These are phyloP conservation scores for Rhodocollybia butyracea DNA, from an alignment of 768 basidiomycete species.

Conservation along the genomic window DNA sequence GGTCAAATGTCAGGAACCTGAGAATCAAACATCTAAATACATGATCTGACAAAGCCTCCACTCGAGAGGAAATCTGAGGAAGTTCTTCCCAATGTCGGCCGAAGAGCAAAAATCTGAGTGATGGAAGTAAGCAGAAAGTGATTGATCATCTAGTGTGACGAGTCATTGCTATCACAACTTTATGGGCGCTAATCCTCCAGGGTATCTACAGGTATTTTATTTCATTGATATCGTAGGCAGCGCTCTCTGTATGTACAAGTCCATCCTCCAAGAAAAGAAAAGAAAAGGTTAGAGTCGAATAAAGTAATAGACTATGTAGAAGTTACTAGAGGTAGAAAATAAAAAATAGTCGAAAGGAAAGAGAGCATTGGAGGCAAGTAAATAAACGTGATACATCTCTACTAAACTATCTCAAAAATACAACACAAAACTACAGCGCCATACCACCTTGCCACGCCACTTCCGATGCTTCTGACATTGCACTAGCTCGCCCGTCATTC, in stretches of 20 bases:
- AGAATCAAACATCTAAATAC: no score
- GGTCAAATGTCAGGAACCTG: no score
- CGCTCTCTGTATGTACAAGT: background rate
- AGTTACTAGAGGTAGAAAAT: background rate
- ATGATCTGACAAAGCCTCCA: no score
- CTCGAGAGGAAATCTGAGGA: no score
- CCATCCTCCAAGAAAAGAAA: background rate
- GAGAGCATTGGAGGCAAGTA: background rate
- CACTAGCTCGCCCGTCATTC: slow-evolving; percentile 18
- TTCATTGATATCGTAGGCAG: background rate
- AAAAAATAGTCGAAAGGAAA: background rate
- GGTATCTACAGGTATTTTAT: background rate
- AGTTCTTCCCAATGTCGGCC: no score
- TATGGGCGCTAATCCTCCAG: background rate
- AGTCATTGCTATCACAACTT: background rate
- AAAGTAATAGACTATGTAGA: background rate
- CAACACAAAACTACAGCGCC: slow-evolving; percentile 9
- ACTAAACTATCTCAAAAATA: background rate
- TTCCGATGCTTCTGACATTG: background rate
- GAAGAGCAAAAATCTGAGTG: no score
- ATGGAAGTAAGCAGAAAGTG: no score
- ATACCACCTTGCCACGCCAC: slow-evolving; percentile 13
- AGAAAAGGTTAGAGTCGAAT: background rate
- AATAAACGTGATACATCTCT: background rate
- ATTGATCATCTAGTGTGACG: no score